phyloP scores from a whole-genome alignment of 345 rosid genomes.

The Excoecaria cochinchinensis region DNA sequence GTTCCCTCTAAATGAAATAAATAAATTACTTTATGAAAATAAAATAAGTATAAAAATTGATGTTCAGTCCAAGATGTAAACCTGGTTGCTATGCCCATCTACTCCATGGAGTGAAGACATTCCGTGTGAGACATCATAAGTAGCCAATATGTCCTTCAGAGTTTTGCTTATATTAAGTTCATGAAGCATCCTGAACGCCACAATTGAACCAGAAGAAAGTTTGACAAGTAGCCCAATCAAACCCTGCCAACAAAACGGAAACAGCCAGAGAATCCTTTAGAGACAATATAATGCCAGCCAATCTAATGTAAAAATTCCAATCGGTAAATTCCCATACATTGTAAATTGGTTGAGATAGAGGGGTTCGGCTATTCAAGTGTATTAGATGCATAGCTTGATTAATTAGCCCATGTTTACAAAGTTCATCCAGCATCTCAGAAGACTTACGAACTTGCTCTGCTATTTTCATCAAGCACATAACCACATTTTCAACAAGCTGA shows the following conservation, averaged over 20 bases:
- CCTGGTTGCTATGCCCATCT: slow-evolving; percentile 78
- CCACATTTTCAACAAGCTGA: slow-evolving; percentile 91
- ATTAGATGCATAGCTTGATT: slow-evolving; percentile 62
- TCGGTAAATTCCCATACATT: slow-evolving; percentile 48
- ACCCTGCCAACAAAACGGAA: slow-evolving; percentile 56
- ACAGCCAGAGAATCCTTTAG: slow-evolving; percentile 11
- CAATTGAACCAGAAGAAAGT: slow-evolving; percentile 64
- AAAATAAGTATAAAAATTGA: not conserved
- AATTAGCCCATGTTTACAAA: slow-evolving; percentile 72
- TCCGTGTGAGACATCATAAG: slow-evolving; percentile 67
- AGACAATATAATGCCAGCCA: slow-evolving; percentile 5
- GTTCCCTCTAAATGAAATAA: not conserved
- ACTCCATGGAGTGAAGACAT: slow-evolving; percentile 53
- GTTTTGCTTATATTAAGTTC: slow-evolving; percentile 74
- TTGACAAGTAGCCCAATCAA: slow-evolving; percentile 82
- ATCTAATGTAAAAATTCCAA: slow-evolving; percentile 6
- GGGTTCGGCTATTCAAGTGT: slow-evolving; percentile 68
- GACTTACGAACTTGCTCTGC: slow-evolving; percentile 64
- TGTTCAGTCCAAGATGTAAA: slow-evolving; percentile 27
- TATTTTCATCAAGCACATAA: slow-evolving; percentile 76
- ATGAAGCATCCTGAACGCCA: slow-evolving; percentile 69
- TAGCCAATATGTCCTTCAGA: slow-evolving; percentile 73
- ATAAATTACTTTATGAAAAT: not conserved
- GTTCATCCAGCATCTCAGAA: slow-evolving; percentile 65
- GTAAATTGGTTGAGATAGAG: slow-evolving; percentile 70